Evolutionary conservation across 2,329 filamentous ascomycete species (phyloP).

Genomic region (Cadophora malorum): DNA sequence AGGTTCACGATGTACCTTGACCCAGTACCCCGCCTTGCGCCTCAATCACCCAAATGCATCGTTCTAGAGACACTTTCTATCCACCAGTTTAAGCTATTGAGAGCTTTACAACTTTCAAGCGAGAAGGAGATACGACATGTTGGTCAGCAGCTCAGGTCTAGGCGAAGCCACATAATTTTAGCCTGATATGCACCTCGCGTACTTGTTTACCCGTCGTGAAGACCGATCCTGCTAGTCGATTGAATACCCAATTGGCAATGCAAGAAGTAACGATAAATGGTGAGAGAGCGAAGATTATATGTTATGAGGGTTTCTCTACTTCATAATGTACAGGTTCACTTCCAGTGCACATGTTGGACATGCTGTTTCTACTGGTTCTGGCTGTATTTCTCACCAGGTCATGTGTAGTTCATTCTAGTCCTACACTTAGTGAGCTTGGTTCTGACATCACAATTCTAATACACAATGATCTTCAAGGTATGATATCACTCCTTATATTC

Average conservation of each 20-base stretch:
- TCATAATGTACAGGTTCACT: neutral
- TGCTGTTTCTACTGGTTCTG: neutral
- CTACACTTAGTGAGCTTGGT: neutral
- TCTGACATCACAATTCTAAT: neutral
- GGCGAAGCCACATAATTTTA: neutral
- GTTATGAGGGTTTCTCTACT: neutral
- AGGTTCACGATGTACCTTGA: neutral
- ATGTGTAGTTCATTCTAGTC: neutral
- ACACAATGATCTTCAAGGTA: neutral
- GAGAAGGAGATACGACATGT: neutral
- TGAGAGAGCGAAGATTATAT: neutral
- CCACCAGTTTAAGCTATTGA: neutral
- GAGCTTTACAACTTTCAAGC: neutral
- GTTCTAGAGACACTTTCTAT: neutral
- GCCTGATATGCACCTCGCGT: neutral
- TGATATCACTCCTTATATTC: neutral
- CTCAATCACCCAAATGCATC: neutral
- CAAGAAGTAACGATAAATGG: neutral
- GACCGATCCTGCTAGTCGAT: neutral
- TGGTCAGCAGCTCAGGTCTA: neutral
- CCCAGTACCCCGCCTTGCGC: neutral
- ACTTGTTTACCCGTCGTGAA: slow-evolving; percentile 1
- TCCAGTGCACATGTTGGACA: neutral
- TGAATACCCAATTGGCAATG: neutral
- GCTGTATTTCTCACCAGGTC: neutral